Conservation (phyloP, 768 basidiomycete genomes). For the Amanita exitialis region DNA sequence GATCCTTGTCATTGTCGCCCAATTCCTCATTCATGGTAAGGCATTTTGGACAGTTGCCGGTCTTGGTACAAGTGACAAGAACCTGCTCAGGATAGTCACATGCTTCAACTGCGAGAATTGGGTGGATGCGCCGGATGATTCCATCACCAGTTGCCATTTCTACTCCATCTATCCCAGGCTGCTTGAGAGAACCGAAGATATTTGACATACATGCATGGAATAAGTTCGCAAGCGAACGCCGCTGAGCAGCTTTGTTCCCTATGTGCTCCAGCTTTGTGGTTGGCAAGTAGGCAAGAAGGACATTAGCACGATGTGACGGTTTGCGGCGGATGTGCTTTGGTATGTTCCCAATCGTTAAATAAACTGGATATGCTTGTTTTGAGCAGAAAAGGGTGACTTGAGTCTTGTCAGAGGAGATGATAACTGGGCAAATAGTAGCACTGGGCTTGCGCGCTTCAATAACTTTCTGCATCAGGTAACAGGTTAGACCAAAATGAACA, state of each 20-base stretch:
- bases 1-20: slow-evolving; percentile 5
- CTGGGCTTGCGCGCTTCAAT: neutral
- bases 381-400: slow-evolving; percentile 24
- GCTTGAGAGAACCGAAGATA: neutral
- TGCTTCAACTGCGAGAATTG: neutral
- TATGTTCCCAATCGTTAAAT: slow-evolving; percentile 32
- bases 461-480: neutral
- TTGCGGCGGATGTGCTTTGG: slow-evolving; percentile 22
- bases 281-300: slow-evolving; percentile 28
- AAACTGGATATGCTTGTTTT: slow-evolving; percentile 31
- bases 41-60: neutral
- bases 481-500: neutral
- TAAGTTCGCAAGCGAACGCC: slow-evolving; percentile 13
- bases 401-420: slow-evolving; percentile 34
- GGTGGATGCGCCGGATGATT: neutral
- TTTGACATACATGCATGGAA: slow-evolving; percentile 10
- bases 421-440: slow-evolving; percentile 25
- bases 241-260: slow-evolving; percentile 11
- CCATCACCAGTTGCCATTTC: neutral
- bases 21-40: neutral
- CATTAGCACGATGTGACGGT: slow-evolving; percentile 16
- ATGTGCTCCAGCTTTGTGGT: slow-evolving; percentile 20
- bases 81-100: slow-evolving; percentile 2
- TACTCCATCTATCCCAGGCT: neutral
- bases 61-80: neutral